Percentiles rank a stretch among this genome's conserved stretches.
These are phyloP conservation scores for Penicillium janthinellum DNA, from an alignment of 2,329 filamentous ascomycete genomes.

Conservation along the genomic window DNA sequence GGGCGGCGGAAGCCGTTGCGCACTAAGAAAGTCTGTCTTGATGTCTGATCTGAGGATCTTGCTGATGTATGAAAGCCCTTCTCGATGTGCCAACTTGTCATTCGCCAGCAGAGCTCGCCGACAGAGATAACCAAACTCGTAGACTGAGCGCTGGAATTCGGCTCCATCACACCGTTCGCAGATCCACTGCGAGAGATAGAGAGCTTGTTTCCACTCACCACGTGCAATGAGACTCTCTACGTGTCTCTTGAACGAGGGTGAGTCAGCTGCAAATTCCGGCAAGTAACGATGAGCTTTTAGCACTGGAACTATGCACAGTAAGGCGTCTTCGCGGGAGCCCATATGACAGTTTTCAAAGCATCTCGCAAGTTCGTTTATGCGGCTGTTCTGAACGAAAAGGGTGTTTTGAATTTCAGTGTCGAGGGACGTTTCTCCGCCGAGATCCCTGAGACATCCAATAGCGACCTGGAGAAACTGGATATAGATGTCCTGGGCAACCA, in stretches of 20 bases:
- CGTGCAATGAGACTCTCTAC: constrained; percentile 7
- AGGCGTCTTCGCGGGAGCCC: constrained; percentile 35
- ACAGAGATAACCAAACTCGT: constrained; percentile 31
- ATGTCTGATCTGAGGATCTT: too few relatives aligned
- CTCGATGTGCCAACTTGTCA: too few relatives aligned
- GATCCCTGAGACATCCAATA: constrained; percentile 9
- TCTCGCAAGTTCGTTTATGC: constrained; percentile 26
- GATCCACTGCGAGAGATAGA: constrained; percentile 28
- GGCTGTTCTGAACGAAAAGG: constrained; percentile 21
- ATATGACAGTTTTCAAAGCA: constrained; percentile 29
- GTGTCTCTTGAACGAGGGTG: constrained; percentile 5
- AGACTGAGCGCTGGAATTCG: constrained; percentile 29
- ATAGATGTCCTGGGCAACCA: constrained; percentile 41
- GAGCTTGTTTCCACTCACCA: constrained; percentile 26
- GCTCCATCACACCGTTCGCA: constrained; percentile 23
- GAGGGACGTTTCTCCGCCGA: constrained; percentile 24
- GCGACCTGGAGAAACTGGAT: constrained; percentile 30
- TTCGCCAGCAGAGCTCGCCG: constrained; percentile 22
- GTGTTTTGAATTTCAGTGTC: constrained; percentile 14
- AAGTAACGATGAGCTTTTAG: too few relatives aligned
- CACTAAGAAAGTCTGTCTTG: too few relatives aligned
- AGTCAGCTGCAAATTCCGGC: constrained; percentile 28
- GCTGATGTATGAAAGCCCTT: too few relatives aligned
- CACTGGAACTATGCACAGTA: constrained; percentile 32
- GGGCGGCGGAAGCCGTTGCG: too few relatives aligned